Conservation (phyloP, 306 rosid genomes). For the Vigna trinervia region DNA sequence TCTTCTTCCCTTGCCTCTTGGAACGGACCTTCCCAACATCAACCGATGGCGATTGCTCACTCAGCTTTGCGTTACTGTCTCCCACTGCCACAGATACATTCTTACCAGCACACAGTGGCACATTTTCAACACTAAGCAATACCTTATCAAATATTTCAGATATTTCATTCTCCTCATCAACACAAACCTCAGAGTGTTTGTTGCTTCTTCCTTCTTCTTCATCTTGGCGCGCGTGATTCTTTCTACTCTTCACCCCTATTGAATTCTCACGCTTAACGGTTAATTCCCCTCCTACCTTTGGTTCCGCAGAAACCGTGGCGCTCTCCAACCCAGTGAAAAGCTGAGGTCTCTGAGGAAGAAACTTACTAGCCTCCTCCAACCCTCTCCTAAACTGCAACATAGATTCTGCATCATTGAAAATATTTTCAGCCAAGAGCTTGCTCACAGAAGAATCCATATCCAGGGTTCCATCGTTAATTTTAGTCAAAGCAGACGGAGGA, state of each 20-base stretch:
- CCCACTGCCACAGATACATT: conserved; percentile 23
- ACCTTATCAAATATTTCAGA: conserved; percentile 63
- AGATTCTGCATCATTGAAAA: conserved; percentile 67
- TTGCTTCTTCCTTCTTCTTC: conserved; percentile 59
- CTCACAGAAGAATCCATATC: conserved; percentile 53
- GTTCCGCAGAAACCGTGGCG: conserved; percentile 19
- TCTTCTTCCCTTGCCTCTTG: conserved; percentile 58
- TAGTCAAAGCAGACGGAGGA: conserved; percentile 41
- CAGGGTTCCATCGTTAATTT: conserved; percentile 46
- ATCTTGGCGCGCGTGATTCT: conserved; percentile 56
- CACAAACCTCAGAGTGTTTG: conserved; percentile 56
- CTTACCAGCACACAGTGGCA: conserved; percentile 48
- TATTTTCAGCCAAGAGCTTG: conserved; percentile 69
- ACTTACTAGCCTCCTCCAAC: conserved; percentile 88
- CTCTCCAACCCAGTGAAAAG: conserved; percentile 56
- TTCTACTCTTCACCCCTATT: conserved; percentile 52
- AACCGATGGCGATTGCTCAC: conserved; percentile 28
- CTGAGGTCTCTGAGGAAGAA: conserved; percentile 67
- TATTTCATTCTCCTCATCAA: conserved; percentile 61
- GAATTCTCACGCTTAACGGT: conserved; percentile 43
- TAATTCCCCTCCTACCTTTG: conserved; percentile 27
- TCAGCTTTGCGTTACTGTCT: conserved; percentile 20
- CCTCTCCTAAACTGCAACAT: conserved; percentile 76
- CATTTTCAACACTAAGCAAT: conserved; percentile 57
- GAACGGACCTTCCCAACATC: conserved; percentile 53